Conservation (phyloP, 306 rosid genomes). For the Coriaria nepalensis region DNA sequence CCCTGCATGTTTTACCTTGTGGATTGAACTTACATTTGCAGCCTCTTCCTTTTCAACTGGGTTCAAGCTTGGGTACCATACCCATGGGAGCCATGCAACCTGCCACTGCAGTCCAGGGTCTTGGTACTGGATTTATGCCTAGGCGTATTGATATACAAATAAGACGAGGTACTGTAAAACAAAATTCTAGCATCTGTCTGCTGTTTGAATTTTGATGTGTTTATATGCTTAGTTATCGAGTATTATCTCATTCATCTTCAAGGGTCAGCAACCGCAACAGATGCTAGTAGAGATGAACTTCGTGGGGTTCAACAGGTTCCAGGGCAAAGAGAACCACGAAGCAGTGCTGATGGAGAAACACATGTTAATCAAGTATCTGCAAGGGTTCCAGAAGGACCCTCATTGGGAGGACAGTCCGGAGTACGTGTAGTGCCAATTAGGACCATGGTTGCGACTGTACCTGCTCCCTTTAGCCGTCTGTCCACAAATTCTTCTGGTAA, state of each 20-base stretch:
- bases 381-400: slow-evolving; percentile 36
- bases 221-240: background rate
- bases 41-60: slow-evolving; percentile 92
- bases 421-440: slow-evolving; percentile 78
- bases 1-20: slow-evolving; percentile 14
- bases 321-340: slow-evolving; percentile 41
- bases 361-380: slow-evolving; percentile 39
- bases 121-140: slow-evolving; percentile 56
- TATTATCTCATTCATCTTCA: background rate
- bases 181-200: slow-evolving; percentile 4
- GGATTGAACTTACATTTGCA: slow-evolving; percentile 37
- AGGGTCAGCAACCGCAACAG: slow-evolving; percentile 57
- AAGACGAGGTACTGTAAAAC: slow-evolving; percentile 51
- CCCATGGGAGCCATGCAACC: slow-evolving; percentile 70
- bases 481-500: slow-evolving; percentile 65
- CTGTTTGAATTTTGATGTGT: background rate
- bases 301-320: slow-evolving; percentile 36
- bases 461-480: slow-evolving; percentile 45
- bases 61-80: slow-evolving; percentile 52
- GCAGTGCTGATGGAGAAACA: slow-evolving; percentile 33
- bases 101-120: slow-evolving; percentile 52
- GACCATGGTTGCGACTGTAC: slow-evolving; percentile 76
- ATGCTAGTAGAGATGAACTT: slow-evolving; percentile 45
- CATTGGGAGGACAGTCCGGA: slow-evolving; percentile 48
- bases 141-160: slow-evolving; percentile 96